Evolutionary conservation across 441 rosid genomes (phyloP).

Genomic region (Dalechampia spathulata): DNA sequence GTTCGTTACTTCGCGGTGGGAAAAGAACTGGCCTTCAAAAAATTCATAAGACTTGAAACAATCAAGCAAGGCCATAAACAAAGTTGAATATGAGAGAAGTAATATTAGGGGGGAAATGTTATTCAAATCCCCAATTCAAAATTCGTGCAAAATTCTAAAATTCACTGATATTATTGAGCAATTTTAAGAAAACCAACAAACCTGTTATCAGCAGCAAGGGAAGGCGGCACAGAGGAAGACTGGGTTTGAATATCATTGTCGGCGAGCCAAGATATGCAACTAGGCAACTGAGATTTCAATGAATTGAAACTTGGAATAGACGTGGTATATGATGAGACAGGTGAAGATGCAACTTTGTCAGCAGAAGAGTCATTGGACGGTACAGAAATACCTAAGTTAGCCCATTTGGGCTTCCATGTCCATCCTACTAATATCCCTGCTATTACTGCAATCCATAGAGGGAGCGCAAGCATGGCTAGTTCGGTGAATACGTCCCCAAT

Average conservation of each 20-base stretch:
- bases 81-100: not conserved
- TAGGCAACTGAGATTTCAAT: constrained; percentile 44
- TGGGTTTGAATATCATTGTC: constrained; percentile 22
- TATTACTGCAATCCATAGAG: constrained; percentile 69
- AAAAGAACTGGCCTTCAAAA: no score
- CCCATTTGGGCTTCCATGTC: constrained; percentile 95
- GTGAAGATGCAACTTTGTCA: not conserved
- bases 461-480: constrained; percentile 42
- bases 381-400: constrained; percentile 32
- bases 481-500: constrained; percentile 39
- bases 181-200: constrained; percentile 28
- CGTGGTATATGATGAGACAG: constrained; percentile 2
- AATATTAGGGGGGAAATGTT: not conserved
- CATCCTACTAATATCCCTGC: constrained; percentile 82
- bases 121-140: not conserved
- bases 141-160: no score
- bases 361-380: constrained; percentile 9
- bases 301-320: constrained; percentile 14
- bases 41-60: no score
- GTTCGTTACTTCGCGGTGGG: no score
- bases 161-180: no score
- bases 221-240: constrained; percentile 18
- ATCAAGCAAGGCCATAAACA: no score
- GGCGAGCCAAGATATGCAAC: constrained; percentile 34
- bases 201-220: constrained; percentile 32